Evolutionary conservation across 805 yeast genomes (phyloP).

Genomic region (Barnettozyma salicaria): DNA sequence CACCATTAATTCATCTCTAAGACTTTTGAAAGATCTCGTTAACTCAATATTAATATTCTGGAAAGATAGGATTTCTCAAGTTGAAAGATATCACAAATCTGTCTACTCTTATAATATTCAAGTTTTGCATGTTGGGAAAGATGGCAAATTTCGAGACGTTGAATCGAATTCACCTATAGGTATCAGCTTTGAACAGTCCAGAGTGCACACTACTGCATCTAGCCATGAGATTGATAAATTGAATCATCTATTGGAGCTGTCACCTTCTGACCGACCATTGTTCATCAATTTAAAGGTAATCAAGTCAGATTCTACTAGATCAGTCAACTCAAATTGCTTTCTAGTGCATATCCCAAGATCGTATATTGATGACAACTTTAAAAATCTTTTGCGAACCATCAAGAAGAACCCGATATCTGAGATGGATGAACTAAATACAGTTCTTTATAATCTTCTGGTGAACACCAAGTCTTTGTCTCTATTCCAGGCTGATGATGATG

Average conservation of each 20-base stretch:
- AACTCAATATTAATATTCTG: not conserved
- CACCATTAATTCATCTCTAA: not conserved
- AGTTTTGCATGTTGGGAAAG: not conserved
- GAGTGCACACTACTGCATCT: not conserved
- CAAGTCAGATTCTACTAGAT: not conserved
- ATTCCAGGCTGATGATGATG: constrained; percentile 1
- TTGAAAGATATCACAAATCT: constrained; percentile 3
- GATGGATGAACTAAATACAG: not conserved
- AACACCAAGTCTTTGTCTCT: constrained; percentile 3
- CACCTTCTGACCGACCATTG: not conserved
- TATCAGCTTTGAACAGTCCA: too few relatives aligned
- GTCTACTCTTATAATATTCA: constrained; percentile 1
- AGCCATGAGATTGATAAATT: not conserved
- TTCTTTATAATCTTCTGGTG: not conserved
- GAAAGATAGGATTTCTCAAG: not conserved
- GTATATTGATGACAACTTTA: constrained; percentile 1
- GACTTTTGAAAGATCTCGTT: not conserved
- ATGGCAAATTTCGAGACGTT: not conserved
- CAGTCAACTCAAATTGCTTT: constrained; percentile 2
- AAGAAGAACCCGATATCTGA: not conserved
- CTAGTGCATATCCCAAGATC: constrained; percentile 1
- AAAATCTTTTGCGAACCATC: constrained; percentile 1
- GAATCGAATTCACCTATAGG: not conserved
- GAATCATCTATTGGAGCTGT: not conserved
- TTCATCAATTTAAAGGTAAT: constrained; percentile 2